Base-by-base conservation (phyloP, 2,329 filamentous ascomycete genomes). In the Celoporthe dispersa region DNA sequence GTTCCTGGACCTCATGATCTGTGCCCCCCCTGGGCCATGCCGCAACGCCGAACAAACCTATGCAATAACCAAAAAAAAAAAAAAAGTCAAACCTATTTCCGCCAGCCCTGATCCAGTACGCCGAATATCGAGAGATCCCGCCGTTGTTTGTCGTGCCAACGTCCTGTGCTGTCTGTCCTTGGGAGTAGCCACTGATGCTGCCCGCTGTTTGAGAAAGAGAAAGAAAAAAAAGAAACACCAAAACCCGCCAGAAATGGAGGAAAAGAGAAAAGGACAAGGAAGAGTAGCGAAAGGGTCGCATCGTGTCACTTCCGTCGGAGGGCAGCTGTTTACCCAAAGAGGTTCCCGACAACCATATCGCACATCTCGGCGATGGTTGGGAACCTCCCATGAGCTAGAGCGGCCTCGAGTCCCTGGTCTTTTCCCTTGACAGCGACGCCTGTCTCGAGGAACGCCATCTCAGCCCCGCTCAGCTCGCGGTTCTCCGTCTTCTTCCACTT, bases 401-500 rank as follows among this genome's bases (percentile, higher is more conserved):
- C 74, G 16, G 73, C 75, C 68, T 79, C 79, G 33, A 84, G 70
- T 39, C 77, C 76, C 59, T 70, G 53, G 71, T 68, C 68, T 66
- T 25, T 75, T n/a, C 55, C 53, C 62, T 74, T 68, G 66, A 57
- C 77, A 74, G 78, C 82, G 39, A 85, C 81, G 61, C 86, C 86
- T 37, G 85, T 88, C 75, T 89, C 84, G 66, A 90, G 82, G 71
- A 88, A 87, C 1, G 83, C 84, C 74, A 84, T 85, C 75, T 90
- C 87, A 1, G 83, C 83, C 11, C 82, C 83, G 28, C 84, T 86
- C 25, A 90, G 79, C 69, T 86, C 86, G 31, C 85, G 80, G 55
- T 85, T 86, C 80, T 94, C 91, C 64, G 86, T 86, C 74, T 88
- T 86, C 68, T 86, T 86, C 92, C 92, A 95, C 76, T 87, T 87